Percentiles rank a stretch among this genome's conserved stretches.
phyloP scores from a whole-genome alignment of 1,139 yeast species.

The Pichiaceae sp. region DNA sequence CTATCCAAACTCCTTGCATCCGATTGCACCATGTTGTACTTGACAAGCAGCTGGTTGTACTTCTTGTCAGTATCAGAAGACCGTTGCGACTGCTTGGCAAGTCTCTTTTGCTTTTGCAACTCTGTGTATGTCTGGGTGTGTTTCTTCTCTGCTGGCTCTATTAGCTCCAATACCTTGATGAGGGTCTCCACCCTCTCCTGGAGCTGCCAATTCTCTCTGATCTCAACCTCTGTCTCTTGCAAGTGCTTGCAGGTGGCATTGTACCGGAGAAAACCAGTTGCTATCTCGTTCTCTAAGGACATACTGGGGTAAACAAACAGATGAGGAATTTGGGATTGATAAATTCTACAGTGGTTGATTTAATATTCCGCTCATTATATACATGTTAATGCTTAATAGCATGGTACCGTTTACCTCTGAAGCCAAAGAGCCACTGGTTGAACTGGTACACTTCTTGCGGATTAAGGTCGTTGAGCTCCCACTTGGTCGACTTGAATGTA shows the following conservation, averaged over 20 bases:
- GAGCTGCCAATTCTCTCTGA: neutral
- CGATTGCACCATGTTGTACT: constrained; percentile 3
- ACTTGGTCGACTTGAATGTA: constrained; percentile 76
- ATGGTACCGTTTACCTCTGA: constrained; percentile 95
- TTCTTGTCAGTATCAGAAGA: neutral
- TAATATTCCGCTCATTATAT: neutral
- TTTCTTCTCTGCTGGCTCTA: constrained; percentile 3
- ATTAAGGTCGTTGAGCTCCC: constrained; percentile 85
- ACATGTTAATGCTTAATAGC: constrained; percentile 35
- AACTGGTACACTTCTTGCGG: constrained; percentile 92
- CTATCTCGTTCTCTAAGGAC: neutral
- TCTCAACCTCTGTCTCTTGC: neutral
- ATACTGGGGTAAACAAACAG: too few species aligned
- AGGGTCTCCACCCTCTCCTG: neutral
- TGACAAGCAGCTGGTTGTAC: constrained; percentile 3
- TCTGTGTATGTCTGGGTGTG: neutral
- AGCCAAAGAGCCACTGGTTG: constrained; percentile 80
- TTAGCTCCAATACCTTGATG: neutral
- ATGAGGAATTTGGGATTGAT: too few species aligned
- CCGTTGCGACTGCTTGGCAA: neutral
- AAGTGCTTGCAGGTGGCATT: neutral
- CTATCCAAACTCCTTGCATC: constrained; percentile 1
- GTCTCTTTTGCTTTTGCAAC: neutral
- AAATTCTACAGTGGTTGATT: too few species aligned
- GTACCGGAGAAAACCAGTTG: neutral